Evolutionary conservation across 805 yeast species (phyloP), one percentile per base, ranked within the genome.

Genomic region (Kazachstania taianensis): DNA sequence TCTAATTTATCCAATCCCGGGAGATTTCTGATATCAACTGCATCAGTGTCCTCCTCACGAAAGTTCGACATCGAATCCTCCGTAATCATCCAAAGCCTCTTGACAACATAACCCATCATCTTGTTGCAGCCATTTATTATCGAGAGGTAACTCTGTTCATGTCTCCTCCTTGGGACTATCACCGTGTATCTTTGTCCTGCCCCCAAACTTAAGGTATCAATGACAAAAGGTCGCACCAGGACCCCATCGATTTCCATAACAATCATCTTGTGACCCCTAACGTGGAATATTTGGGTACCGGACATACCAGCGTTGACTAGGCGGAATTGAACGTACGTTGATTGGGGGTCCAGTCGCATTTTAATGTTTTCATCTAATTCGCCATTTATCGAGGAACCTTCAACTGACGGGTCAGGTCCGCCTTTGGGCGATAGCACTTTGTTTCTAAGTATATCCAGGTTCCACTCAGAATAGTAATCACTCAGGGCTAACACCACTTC

Each of bases 141-240:
- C 24, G 37, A 39, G 5, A 46, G 12, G 4, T 25, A 32, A 5
- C 20, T 23, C 3, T 35, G 25, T 41, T 20, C 59, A 53, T 47
- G 55, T 42, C 84, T 68, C 23, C 62, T 67, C n/a, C n/a, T n/a
- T n/a, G n/a, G n/a, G 17, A 83, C 49, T 33, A 81, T 54, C 1
- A 81, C 75, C 8, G 83, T 70, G 50, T 75, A 74, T 46, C 95
- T 65, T 60, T 85, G 94, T 3, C 89, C 94, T 5, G 79, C 85
- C 0, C 86, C 73, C 20, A 75, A 39, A 39, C 66, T 63, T n/a
- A 75, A 38, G 25, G 73, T 62, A 13, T 65, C 67, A 2, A 71
- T 66, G 25, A 59, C 62, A 39, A 55, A 57, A 13, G 75, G 75
- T 37, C 70, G 67, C 2, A 75, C 72, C 33, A 65, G 55, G 9